Evolutionary conservation across 1,284 basidiomycete genomes (phyloP).

Genomic region (Trametes versicolor): DNA sequence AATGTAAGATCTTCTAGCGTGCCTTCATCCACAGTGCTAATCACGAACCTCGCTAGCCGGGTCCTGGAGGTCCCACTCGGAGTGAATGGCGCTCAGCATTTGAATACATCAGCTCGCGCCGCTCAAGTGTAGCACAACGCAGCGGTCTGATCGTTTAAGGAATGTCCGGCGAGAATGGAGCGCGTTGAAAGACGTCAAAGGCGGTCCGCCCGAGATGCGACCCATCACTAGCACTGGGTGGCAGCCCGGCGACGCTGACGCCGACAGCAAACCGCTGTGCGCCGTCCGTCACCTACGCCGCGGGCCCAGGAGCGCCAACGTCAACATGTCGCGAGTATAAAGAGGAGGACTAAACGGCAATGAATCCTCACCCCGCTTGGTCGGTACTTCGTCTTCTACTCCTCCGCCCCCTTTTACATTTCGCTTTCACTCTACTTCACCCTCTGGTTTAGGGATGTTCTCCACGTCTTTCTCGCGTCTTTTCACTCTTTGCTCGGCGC

Average conservation of each 20-base stretch:
- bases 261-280: not conserved
- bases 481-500: constrained; percentile 17
- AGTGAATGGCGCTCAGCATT: not conserved
- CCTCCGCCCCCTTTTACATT: constrained; percentile 2
- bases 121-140: not conserved
- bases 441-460: constrained; percentile 25
- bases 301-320: not conserved
- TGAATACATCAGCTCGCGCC: not conserved
- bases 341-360: not conserved
- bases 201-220: not conserved
- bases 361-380: constrained; percentile 12
- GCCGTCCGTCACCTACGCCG: not conserved
- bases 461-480: constrained; percentile 18
- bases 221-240: not conserved
- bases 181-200: not conserved
- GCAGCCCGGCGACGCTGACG: not conserved
- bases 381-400: constrained; percentile 16
- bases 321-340: not conserved
- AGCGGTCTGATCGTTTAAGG: not conserved
- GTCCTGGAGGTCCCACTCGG: not conserved
- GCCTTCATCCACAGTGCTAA: not conserved
- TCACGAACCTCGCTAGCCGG: not conserved
- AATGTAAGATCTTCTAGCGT: not conserved
- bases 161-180: not conserved
- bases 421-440: constrained; percentile 12